Evolutionary conservation across 2,329 filamentous ascomycete species (phyloP).

Genomic region (Penicillium sp.): DNA sequence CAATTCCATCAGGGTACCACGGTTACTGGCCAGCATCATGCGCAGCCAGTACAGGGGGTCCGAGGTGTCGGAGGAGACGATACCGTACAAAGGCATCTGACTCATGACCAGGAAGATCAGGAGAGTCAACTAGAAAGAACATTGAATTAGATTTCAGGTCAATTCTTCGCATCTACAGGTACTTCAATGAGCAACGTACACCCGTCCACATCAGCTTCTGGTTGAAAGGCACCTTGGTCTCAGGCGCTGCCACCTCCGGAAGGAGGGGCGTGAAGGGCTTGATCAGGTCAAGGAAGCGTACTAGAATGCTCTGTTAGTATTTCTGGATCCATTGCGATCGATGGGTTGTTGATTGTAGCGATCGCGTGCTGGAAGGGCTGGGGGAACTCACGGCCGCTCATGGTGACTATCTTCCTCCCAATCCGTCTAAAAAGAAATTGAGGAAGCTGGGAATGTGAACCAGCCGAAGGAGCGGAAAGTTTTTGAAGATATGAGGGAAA

Average conservation of each 20-base stretch:
- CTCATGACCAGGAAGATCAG: slow-evolving; percentile 99
- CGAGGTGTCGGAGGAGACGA: slow-evolving; percentile 97
- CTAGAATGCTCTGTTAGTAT: slow-evolving; percentile 52
- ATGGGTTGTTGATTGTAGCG: slow-evolving; percentile 23
- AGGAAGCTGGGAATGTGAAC: slow-evolving; percentile 35
- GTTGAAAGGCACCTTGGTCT: slow-evolving; percentile 99
- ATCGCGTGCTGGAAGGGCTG: slow-evolving; percentile 31
- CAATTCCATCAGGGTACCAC: slow-evolving; percentile 92
- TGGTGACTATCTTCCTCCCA: slow-evolving; percentile 50
- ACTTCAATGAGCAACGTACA: slow-evolving; percentile 43
- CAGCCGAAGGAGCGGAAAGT: slow-evolving; percentile 39
- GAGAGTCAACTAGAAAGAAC: slow-evolving; percentile 67
- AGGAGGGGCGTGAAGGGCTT: slow-evolving; percentile 99
- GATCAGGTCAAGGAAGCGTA: slow-evolving; percentile 99
- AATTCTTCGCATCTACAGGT: slow-evolving; percentile 8
- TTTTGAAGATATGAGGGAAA: slow-evolving; percentile 24
- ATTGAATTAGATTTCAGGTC: slow-evolving; percentile 18
- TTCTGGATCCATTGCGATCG: slow-evolving; percentile 28
- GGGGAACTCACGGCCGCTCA: slow-evolving; percentile 60
- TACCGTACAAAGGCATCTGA: slow-evolving; percentile 98
- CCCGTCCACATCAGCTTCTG: slow-evolving; percentile 96
- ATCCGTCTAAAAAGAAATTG: slow-evolving; percentile 30
- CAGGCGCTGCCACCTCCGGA: slow-evolving; percentile 96
- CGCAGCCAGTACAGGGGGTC: slow-evolving; percentile 99
- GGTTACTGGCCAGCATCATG: slow-evolving; percentile 99